Conservation (phyloP, 495 filamentous ascomycete species). For the Lepidopterella palustris region DNA sequence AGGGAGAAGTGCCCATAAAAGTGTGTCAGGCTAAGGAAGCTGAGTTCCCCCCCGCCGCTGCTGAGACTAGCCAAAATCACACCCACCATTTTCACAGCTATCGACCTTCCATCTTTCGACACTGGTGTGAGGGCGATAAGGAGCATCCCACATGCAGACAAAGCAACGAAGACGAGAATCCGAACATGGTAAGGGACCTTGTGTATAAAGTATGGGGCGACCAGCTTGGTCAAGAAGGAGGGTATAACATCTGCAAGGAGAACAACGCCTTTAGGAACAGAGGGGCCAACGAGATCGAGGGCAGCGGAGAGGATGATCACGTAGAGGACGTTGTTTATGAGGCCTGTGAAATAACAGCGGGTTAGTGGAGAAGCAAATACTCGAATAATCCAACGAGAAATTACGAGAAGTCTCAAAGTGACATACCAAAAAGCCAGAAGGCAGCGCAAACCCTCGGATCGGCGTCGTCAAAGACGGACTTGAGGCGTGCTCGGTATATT, state of each 20-base stretch:
- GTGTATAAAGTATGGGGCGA: slow-evolving; percentile 91
- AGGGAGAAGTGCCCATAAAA: slow-evolving; percentile 87
- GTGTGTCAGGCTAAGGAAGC: slow-evolving; percentile 85
- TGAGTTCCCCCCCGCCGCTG: slow-evolving; percentile 79
- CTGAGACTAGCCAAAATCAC: slow-evolving; percentile 79
- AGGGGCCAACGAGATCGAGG: slow-evolving; percentile 83
- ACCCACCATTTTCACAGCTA: slow-evolving; percentile 69
- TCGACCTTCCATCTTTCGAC: slow-evolving; percentile 51
- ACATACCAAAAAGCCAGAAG: slow-evolving; percentile 88
- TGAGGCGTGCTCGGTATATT: slow-evolving; percentile 59
- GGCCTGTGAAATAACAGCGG: slow-evolving; percentile 56
- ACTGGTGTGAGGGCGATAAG: slow-evolving; percentile 71
- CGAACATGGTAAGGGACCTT: slow-evolving; percentile 70
- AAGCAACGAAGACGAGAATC: slow-evolving; percentile 60
- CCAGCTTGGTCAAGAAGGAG: slow-evolving; percentile 78
- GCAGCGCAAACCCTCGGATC: slow-evolving; percentile 69
- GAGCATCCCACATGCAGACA: slow-evolving; percentile 80
- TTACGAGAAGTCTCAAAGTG: not conserved
- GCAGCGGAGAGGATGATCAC: slow-evolving; percentile 95
- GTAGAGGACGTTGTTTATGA: slow-evolving; percentile 97
- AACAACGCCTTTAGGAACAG: slow-evolving; percentile 81
- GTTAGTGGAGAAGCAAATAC: not conserved
- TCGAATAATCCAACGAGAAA: not conserved
- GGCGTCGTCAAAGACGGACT: slow-evolving; percentile 55
- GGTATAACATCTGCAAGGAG: slow-evolving; percentile 90